Evolutionary conservation across 2,329 filamentous ascomycete genomes (phyloP).

Genomic region (Tolypocladium sp.): DNA sequence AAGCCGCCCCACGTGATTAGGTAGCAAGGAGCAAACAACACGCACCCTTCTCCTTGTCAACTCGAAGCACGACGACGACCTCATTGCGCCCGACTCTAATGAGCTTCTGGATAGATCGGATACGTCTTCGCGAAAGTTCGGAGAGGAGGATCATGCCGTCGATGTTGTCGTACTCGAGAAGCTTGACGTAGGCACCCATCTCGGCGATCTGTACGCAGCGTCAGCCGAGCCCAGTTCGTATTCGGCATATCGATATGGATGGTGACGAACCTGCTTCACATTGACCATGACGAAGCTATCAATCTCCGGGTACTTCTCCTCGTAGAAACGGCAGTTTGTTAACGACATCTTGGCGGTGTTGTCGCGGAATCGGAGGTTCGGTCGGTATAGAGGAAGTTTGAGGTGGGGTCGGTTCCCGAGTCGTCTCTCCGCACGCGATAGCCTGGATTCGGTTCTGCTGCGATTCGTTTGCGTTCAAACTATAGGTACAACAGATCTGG

Average conservation of each 20-base stretch:
- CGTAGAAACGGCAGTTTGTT: constrained; percentile 94
- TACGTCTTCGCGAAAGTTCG: constrained; percentile 95
- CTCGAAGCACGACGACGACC: constrained; percentile 94
- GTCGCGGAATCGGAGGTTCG: constrained; percentile 12
- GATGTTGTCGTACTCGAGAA: constrained; percentile 99
- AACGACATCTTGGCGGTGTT: constrained; percentile 71
- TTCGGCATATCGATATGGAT: not conserved
- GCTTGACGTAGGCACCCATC: constrained; percentile 99
- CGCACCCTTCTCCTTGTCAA: constrained; percentile 96
- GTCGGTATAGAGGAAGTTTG: constrained; percentile 12
- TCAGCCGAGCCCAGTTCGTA: not conserved
- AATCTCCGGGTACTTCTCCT: constrained; percentile 90
- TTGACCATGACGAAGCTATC: constrained; percentile 99
- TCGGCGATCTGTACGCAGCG: constrained; percentile 68
- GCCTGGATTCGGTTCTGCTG: constrained; percentile 5
- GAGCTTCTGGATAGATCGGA: constrained; percentile 96
- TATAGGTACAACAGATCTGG: not conserved
- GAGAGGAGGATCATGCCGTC: constrained; percentile 99
- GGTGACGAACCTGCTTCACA: constrained; percentile 74
- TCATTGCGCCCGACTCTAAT: constrained; percentile 97
- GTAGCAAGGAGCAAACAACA: not conserved
- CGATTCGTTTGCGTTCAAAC: not conserved
- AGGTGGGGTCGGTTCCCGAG: constrained; percentile 21
- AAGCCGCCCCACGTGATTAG: not conserved
- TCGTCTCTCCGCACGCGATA: constrained; percentile 13